Evolutionary conservation across 179 eudicot species (phyloP).

Genomic region (Heliamphora pulchella): DNA sequence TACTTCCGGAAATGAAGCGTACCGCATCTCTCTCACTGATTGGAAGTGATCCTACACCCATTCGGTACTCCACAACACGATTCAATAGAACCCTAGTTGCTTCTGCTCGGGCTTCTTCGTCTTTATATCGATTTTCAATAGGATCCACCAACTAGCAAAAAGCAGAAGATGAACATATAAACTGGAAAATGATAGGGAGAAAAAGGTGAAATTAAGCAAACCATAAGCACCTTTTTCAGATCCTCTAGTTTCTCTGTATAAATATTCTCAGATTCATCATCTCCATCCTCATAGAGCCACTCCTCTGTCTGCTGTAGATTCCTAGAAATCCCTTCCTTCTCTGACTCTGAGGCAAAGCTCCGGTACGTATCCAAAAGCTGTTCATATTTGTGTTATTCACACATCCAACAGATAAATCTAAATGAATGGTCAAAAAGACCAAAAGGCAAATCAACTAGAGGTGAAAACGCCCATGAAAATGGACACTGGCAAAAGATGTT

Average conservation of each 20-base stretch:
- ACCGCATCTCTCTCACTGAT: conserved; percentile 55
- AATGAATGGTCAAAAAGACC: background rate
- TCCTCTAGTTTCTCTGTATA: conserved; percentile 57
- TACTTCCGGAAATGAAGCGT: conserved; percentile 22
- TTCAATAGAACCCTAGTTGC: conserved; percentile 41
- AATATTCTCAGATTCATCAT: conserved; percentile 68
- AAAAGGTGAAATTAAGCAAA: conserved; percentile 11
- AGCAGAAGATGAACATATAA: background rate
- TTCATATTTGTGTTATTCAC: conserved; percentile 11
- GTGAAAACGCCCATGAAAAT: background rate
- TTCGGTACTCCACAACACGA: conserved; percentile 36
- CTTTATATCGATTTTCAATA: conserved; percentile 64
- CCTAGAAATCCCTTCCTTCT: conserved; percentile 58
- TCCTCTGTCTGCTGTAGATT: conserved; percentile 78
- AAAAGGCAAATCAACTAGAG: conserved; percentile 16
- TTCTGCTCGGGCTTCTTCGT: conserved; percentile 61
- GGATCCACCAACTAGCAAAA: conserved; percentile 68
- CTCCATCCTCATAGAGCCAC: conserved; percentile 96
- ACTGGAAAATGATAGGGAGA: background rate
- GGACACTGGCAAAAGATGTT: conserved; percentile 2
- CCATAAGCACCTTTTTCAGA: conserved; percentile 51
- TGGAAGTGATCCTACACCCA: conserved; percentile 43
- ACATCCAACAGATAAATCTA: background rate
- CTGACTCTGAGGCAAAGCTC: conserved; percentile 61
- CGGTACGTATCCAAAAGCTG: conserved; percentile 62